These are phyloP conservation scores for Letharia columbiana DNA, from an alignment of 495 filamentous ascomycete species.

Conservation along the genomic window DNA sequence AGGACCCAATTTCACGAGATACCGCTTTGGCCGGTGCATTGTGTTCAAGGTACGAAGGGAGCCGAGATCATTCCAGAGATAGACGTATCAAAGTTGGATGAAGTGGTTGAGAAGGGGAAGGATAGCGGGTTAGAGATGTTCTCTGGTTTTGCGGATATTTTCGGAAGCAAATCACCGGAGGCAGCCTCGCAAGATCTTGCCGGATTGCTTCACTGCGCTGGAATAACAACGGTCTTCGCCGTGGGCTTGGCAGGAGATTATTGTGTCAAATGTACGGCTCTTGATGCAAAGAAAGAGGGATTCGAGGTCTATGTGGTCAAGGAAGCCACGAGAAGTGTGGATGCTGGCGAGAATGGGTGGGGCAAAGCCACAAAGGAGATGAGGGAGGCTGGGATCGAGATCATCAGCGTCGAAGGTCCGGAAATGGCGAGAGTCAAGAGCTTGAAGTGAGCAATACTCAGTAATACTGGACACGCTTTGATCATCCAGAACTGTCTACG, in stretches of 20 bases:
- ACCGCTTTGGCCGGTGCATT: constrained; percentile 84
- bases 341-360: constrained; percentile 45
- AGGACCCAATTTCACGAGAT: constrained; percentile 53
- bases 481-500: neutral
- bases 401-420: constrained; percentile 42
- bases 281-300: constrained; percentile 67
- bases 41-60: constrained; percentile 65
- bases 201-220: constrained; percentile 42
- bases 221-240: constrained; percentile 69
- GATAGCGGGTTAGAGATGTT: constrained; percentile 80
- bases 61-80: constrained; percentile 71
- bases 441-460: neutral
- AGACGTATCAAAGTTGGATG: constrained; percentile 48
- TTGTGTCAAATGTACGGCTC: constrained; percentile 74
- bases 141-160: constrained; percentile 73
- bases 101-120: constrained; percentile 67
- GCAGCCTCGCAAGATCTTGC: constrained; percentile 54
- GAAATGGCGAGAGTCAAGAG: constrained; percentile 40
- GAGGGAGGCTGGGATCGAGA: constrained; percentile 40
- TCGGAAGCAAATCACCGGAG: constrained; percentile 39
- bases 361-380: constrained; percentile 48
- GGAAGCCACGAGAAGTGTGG: constrained; percentile 69
- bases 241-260: constrained; percentile 83
- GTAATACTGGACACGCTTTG: neutral
- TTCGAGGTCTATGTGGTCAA: constrained; percentile 69